Conservation (phyloP, 139 green algal genomes). For the Eudorina sp. region DNA sequence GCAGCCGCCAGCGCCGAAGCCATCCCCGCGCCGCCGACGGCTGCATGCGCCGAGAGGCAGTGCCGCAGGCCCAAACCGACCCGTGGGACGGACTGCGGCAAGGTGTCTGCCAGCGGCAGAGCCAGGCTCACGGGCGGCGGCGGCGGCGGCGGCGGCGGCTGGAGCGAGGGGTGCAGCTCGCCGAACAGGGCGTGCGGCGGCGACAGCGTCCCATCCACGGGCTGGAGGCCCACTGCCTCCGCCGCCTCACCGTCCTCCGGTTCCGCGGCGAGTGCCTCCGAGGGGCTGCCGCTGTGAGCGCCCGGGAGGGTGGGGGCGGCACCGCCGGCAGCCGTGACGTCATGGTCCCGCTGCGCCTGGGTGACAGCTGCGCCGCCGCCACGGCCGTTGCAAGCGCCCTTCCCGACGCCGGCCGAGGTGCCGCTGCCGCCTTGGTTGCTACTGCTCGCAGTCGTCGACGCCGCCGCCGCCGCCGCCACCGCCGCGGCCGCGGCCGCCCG, state of each 20-base stretch:
- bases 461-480: not conserved
- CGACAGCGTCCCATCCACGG: not conserved
- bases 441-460: not conserved
- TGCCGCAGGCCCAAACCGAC: not conserved
- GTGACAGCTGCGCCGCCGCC: not conserved
- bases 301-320: too few species aligned
- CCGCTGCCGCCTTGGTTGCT: too few species aligned
- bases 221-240: not conserved
- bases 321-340: too few species aligned
- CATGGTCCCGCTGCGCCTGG: too few species aligned
- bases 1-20: too few species aligned
- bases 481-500: not conserved
- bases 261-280: too few species aligned
- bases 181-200: constrained; percentile 13
- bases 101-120: not conserved
- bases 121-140: not conserved
- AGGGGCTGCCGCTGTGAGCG: too few species aligned
- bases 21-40: not conserved
- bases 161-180: not conserved
- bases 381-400: not conserved
- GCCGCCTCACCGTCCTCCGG: not conserved
- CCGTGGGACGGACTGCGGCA: too few species aligned
- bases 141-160: not conserved
- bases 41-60: not conserved
- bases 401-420: not conserved